These are phyloP conservation scores for Ogataea salicorniae DNA, from an alignment of 805 yeast genomes.

Conservation along the genomic window DNA sequence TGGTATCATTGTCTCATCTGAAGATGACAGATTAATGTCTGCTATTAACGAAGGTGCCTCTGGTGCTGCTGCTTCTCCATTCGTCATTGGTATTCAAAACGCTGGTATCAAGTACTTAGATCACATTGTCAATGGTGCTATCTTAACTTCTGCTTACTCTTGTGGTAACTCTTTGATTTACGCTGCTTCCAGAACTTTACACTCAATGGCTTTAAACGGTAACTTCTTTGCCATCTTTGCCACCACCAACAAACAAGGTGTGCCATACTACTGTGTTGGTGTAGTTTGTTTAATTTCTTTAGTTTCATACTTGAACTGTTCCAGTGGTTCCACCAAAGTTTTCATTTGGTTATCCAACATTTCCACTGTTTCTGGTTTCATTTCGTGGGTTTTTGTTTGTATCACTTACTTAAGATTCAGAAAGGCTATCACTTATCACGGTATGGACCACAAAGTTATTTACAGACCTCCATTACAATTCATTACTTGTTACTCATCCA, in stretches of 20 bases:
- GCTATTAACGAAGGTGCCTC: conserved; percentile 43
- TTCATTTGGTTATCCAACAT: conserved; percentile 67
- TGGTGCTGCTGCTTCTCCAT: conserved; percentile 80
- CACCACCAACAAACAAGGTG: conserved; percentile 59
- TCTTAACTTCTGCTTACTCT: conserved; percentile 44
- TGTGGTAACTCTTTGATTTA: conserved; percentile 77
- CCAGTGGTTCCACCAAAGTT: conserved; percentile 50
- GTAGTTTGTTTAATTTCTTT: conserved; percentile 44
- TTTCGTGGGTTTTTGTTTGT: conserved; percentile 55
- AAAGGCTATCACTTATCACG: conserved; percentile 53
- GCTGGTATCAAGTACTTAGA: conserved; percentile 66
- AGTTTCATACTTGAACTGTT: conserved; percentile 63
- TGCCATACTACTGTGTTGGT: conserved; percentile 54
- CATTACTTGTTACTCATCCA: conserved; percentile 49
- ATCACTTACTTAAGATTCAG: conserved; percentile 59
- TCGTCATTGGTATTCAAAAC: conserved; percentile 73
- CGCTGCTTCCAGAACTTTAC: conserved; percentile 68
- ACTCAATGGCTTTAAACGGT: conserved; percentile 70
- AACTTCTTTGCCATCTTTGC: conserved; percentile 66
- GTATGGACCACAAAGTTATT: conserved; percentile 48
- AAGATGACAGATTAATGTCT: conserved; percentile 35
- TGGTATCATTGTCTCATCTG: conserved; percentile 44
- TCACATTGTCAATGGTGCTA: conserved; percentile 73
- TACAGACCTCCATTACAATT: conserved; percentile 55
- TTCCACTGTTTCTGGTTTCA: conserved; percentile 61